Conservation (phyloP, 83 land plant species). For the Thuja plicata region DNA sequence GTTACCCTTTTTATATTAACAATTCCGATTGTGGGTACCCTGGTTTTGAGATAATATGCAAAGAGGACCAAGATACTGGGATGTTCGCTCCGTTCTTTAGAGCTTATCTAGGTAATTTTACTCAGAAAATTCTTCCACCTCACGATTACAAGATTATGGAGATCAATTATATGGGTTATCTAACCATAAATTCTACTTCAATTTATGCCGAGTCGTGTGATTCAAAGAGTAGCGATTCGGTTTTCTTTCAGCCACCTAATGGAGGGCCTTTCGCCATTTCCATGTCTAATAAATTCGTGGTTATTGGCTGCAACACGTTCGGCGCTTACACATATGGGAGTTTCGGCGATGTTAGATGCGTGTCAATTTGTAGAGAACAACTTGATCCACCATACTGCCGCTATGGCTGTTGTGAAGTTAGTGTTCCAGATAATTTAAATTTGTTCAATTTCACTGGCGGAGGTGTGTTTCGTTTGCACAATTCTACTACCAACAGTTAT, state of each 20-base stretch:
- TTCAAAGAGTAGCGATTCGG: background rate
- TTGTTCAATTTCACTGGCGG: background rate
- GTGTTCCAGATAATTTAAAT: background rate
- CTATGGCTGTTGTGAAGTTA: background rate
- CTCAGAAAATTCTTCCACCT: too few species aligned
- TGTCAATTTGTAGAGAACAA: background rate
- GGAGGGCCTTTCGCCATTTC: background rate
- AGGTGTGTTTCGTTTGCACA: background rate
- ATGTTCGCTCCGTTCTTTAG: background rate
- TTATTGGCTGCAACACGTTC: background rate
- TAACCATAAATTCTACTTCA: background rate
- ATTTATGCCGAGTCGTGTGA: background rate
- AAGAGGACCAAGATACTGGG: background rate
- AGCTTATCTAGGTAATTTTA: too few species aligned
- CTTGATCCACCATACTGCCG: background rate
- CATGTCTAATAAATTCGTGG: background rate
- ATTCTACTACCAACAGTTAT: background rate
- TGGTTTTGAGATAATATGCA: background rate
- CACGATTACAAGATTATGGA: background rate
- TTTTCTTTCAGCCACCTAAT: background rate
- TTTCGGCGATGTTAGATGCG: background rate
- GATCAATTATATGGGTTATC: background rate
- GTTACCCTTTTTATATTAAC: too few species aligned
- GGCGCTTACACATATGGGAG: background rate
- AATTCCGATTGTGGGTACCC: too few species aligned